Conservation (phyloP, 352 stramenopile species). For the Pythium oligandrum region DNA sequence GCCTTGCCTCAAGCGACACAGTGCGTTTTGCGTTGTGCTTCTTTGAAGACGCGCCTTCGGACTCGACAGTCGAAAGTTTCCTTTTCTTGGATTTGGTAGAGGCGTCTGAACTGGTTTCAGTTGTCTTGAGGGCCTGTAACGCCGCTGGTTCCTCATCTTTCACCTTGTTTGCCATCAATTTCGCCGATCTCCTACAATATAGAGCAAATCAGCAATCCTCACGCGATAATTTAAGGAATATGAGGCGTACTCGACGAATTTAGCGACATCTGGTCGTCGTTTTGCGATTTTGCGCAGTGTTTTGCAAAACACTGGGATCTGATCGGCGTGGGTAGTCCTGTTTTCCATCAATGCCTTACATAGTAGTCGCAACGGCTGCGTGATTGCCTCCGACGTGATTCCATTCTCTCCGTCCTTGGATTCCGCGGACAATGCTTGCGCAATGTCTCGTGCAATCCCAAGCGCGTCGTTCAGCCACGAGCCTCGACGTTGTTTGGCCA, state of each 20-base stretch:
- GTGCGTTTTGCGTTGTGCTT: too few species aligned
- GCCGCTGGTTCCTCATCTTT: too few species aligned
- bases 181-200: too few species aligned
- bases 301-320: constrained; percentile 5
- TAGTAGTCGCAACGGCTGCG: constrained; percentile 9
- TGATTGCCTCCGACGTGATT: too few species aligned
- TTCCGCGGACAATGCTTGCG: constrained; percentile 1
- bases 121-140: too few species aligned
- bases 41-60: too few species aligned
- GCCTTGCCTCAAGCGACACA: too few species aligned
- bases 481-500: constrained; percentile 5
- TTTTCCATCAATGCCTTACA: constrained; percentile 13
- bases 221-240: too few species aligned
- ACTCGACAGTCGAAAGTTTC: constrained; percentile 1
- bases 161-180: too few species aligned
- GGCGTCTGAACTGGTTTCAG: too few species aligned
- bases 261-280: constrained; percentile 7
- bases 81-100: constrained; percentile 15
- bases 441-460: constrained; percentile 4
- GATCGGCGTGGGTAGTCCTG: not conserved
- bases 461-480: constrained; percentile 17
- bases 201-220: too few species aligned
- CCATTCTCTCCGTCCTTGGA: too few species aligned
- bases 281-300: constrained; percentile 10
- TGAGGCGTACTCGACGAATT: constrained; percentile 10